Evolutionary conservation across 106 monocot genomes (phyloP).

Genomic region (Cymbidium sinense): DNA sequence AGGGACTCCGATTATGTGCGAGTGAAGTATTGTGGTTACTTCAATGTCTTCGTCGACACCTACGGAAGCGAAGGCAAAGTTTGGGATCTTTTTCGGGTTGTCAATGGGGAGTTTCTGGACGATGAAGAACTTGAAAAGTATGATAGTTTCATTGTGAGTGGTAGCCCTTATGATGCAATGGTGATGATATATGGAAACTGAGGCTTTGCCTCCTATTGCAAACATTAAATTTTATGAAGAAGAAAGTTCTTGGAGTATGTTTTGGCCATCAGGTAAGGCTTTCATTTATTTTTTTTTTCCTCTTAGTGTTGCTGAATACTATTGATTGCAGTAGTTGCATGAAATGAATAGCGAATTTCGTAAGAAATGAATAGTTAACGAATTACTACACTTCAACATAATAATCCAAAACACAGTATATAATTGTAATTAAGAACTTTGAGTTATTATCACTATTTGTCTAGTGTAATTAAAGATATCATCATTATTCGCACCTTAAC

Average conservation of each 20-base stretch:
- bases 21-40: slow-evolving; percentile 70
- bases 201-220: slow-evolving; percentile 54
- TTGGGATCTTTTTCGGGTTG: slow-evolving; percentile 77
- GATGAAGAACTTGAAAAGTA: slow-evolving; percentile 46
- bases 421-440: too few relatives aligned
- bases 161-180: slow-evolving; percentile 78
- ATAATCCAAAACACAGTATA: too few relatives aligned
- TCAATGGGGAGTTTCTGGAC: slow-evolving; percentile 67
- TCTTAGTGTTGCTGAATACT: too few relatives aligned
- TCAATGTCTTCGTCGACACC: slow-evolving; percentile 61
- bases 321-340: too few relatives aligned
- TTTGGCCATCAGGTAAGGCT: slow-evolving; percentile 82
- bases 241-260: slow-evolving; percentile 78
- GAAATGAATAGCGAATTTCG: too few relatives aligned
- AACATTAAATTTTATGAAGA: slow-evolving; percentile 52
- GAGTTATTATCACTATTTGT: too few relatives aligned
- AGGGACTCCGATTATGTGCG: slow-evolving; percentile 76
- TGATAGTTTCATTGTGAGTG: slow-evolving; percentile 73
- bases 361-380: too few relatives aligned
- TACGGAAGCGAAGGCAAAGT: slow-evolving; percentile 56
- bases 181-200: slow-evolving; percentile 59
- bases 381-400: too few relatives aligned
- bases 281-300: too few relatives aligned
- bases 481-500: too few relatives aligned
- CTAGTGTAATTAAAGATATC: too few relatives aligned